phyloP scores from a whole-genome alignment of 1,284 basidiomycete genomes.

The Heimioporus retisporus region DNA sequence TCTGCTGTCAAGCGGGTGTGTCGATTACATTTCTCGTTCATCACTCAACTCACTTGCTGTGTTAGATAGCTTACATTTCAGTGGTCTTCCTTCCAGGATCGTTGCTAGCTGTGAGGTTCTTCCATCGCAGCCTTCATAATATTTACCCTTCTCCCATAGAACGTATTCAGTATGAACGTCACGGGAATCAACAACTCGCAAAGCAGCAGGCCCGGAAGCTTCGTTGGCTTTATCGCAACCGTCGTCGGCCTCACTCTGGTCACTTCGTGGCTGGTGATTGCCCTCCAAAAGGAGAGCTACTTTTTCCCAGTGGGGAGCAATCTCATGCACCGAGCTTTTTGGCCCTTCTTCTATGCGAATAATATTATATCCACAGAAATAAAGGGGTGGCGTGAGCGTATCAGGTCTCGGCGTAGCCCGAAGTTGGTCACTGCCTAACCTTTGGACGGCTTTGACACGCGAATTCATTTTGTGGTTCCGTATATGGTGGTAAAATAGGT shows the following conservation, averaged over 20 bases:
- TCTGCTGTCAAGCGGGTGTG: slow-evolving; percentile 56
- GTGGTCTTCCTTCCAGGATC: slow-evolving; percentile 38
- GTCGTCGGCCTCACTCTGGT: slow-evolving; percentile 22
- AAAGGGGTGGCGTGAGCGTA: neutral
- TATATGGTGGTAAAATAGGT: too few species aligned
- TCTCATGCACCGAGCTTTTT: slow-evolving; percentile 21
- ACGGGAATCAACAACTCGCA: slow-evolving; percentile 15
- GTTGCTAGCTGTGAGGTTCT: slow-evolving; percentile 48
- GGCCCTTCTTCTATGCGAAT: slow-evolving; percentile 28
- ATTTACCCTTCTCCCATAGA: slow-evolving; percentile 30
- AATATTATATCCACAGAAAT: slow-evolving; percentile 2
- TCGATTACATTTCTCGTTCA: neutral
- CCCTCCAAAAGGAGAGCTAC: slow-evolving; percentile 20
- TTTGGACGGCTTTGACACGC: too few species aligned
- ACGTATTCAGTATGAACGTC: slow-evolving; percentile 42
- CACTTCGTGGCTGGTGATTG: slow-evolving; percentile 29
- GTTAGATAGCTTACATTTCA: slow-evolving; percentile 40
- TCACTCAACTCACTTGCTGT: neutral
- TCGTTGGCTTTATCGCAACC: slow-evolving; percentile 22
- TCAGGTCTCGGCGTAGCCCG: neutral
- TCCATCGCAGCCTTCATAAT: neutral
- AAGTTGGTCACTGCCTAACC: too few species aligned
- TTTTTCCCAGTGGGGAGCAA: slow-evolving; percentile 15
- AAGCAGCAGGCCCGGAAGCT: neutral
- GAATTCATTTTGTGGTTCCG: too few species aligned